Percentiles rank a stretch among this genome's conserved stretches.
phyloP scores from a whole-genome alignment of 2,329 filamentous ascomycete genomes.

The Ceratocystis diversiconidia region DNA sequence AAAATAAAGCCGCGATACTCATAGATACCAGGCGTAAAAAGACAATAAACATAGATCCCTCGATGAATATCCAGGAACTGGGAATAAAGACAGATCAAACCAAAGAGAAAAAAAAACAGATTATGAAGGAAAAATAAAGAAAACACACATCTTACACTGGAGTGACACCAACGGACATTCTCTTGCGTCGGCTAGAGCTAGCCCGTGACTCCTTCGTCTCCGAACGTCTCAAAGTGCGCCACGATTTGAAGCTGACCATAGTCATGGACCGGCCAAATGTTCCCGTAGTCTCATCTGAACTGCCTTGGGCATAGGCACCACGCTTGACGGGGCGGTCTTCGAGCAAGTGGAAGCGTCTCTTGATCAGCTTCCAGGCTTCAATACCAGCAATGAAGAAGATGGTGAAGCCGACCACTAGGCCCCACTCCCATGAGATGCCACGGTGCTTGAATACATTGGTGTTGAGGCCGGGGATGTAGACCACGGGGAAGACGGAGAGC shows the following conservation, averaged over 20 bases:
- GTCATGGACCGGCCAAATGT: conserved; percentile 35
- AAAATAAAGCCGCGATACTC: neutral
- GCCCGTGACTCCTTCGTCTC: conserved; percentile 28
- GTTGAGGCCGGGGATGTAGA: conserved; percentile 63
- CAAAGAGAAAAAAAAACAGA: neutral
- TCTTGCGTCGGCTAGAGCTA: conserved; percentile 9
- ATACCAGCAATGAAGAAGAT: conserved; percentile 51
- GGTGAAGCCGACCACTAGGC: conserved; percentile 48
- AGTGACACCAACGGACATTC: neutral
- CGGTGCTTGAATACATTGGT: conserved; percentile 57
- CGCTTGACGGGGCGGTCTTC: conserved; percentile 37
- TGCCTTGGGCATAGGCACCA: conserved; percentile 39
- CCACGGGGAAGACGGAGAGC: conserved; percentile 49
- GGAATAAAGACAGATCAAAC: neutral
- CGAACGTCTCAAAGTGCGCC: conserved; percentile 31
- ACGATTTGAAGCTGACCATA: conserved; percentile 37
- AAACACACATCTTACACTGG: neutral
- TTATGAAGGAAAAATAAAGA: neutral
- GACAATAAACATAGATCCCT: neutral
- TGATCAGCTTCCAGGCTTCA: conserved; percentile 57
- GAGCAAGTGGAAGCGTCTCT: conserved; percentile 41
- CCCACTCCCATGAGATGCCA: conserved; percentile 63
- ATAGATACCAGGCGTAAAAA: neutral
- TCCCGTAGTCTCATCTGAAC: conserved; percentile 30
- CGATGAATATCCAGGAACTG: neutral